phyloP scores from a whole-genome alignment of 192 early-diverging fungal genomes.

The Linnemannia elongata region DNA sequence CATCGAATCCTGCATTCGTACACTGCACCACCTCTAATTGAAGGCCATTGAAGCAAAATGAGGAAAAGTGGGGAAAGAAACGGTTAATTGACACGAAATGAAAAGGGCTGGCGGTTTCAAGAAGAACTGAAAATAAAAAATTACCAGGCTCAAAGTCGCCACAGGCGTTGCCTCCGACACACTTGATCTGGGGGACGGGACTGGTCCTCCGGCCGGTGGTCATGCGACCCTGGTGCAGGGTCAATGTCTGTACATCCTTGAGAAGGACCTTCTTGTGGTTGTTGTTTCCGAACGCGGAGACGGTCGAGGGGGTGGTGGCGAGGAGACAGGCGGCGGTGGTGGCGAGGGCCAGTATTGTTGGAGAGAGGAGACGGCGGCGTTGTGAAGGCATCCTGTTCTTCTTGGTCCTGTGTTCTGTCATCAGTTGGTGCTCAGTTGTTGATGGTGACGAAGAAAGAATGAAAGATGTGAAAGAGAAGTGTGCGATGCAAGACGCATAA shows the following conservation, averaged over 20 bases:
- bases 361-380: neutral
- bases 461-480: neutral
- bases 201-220: slow-evolving; percentile 57
- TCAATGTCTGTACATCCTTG: slow-evolving; percentile 55
- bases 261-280: slow-evolving; percentile 48
- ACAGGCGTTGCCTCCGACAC: slow-evolving; percentile 61
- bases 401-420: too few species aligned
- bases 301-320: neutral
- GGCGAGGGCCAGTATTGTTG: neutral
- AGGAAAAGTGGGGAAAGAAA: neutral
- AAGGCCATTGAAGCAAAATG: neutral
- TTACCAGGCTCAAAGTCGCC: slow-evolving; percentile 54
- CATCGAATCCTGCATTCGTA: slow-evolving; percentile 59
- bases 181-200: slow-evolving; percentile 56
- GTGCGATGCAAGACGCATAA: neutral
- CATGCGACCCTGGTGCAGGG: slow-evolving; percentile 49
- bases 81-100: neutral
- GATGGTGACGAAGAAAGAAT: too few species aligned
- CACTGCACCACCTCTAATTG: slow-evolving; percentile 55
- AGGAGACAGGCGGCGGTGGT: slow-evolving; percentile 6
- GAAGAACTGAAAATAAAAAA: too few species aligned
- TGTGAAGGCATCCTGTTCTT: too few species aligned
- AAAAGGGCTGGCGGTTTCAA: too few species aligned
- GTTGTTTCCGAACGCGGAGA: slow-evolving; percentile 9
- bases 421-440: too few species aligned